phyloP scores from a whole-genome alignment of 352 stramenopile genomes.

The Hyaloperonospora brassicae region DNA sequence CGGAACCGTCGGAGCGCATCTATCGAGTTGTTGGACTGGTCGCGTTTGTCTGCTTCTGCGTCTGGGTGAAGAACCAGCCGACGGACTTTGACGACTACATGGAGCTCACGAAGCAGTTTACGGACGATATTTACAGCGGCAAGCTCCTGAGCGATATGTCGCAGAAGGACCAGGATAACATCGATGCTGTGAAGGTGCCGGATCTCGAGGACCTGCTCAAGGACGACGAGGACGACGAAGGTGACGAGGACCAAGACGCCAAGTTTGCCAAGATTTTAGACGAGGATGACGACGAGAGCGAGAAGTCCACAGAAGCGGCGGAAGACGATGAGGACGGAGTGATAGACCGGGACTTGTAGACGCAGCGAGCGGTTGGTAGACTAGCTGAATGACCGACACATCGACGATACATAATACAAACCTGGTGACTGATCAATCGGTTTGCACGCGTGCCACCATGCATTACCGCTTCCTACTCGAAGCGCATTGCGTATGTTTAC shows the following conservation, averaged over 20 bases:
- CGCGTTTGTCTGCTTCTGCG: conserved; percentile 92
- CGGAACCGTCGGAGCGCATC: conserved; percentile 87
- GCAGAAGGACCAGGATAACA: conserved; percentile 96
- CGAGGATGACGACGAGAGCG: conserved; percentile 54
- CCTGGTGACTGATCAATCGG: conserved; percentile 18
- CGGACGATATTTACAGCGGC: conserved; percentile 98
- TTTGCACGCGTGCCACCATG: background rate
- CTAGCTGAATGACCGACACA: conserved; percentile 16
- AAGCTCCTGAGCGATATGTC: conserved; percentile 97
- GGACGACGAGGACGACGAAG: conserved; percentile 78
- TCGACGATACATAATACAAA: conserved; percentile 14
- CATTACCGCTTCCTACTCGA: too few relatives aligned
- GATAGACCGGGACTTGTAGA: conserved; percentile 67
- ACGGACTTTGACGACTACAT: conserved; percentile 99
- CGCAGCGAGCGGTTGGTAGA: conserved; percentile 14
- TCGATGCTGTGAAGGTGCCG: conserved; percentile 92
- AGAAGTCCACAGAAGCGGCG: conserved; percentile 23
- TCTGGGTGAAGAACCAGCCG: conserved; percentile 97
- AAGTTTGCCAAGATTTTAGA: conserved; percentile 80
- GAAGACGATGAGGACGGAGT: conserved; percentile 34
- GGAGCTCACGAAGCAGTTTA: conserved; percentile 97
- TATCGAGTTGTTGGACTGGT: conserved; percentile 91
- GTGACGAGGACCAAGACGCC: conserved; percentile 58
- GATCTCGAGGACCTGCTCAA: conserved; percentile 81
- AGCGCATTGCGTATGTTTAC: background rate